These are phyloP conservation scores for Sordariomycetes sp. DNA, from an alignment of 2,329 filamentous ascomycete genomes.

Conservation along the genomic window DNA sequence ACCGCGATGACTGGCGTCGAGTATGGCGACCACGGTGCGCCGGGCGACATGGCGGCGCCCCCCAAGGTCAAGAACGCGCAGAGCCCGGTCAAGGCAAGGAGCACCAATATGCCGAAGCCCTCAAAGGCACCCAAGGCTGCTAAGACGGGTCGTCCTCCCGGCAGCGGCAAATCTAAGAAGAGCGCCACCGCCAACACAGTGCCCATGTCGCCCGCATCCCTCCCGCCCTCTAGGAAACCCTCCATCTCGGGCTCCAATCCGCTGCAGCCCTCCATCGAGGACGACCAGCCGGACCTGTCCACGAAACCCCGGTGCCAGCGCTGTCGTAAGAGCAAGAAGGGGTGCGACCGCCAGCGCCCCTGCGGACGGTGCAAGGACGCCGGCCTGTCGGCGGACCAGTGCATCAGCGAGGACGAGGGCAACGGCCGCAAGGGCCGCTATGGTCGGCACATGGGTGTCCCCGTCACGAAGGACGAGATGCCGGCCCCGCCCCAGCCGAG, in stretches of 20 bases:
- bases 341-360: constrained; percentile 89
- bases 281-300: constrained; percentile 84
- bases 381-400: constrained; percentile 83
- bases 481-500: constrained; percentile 17
- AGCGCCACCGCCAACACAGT: constrained; percentile 21
- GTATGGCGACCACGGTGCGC: constrained; percentile 19
- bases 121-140: constrained; percentile 16
- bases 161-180: constrained; percentile 38
- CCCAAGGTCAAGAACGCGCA: constrained; percentile 23
- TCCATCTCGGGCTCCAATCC: constrained; percentile 46
- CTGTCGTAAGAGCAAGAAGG: constrained; percentile 99
- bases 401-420: constrained; percentile 93
- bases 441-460: constrained; percentile 57
- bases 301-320: constrained; percentile 95
- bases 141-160: constrained; percentile 15
- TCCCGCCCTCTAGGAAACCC: constrained; percentile 63
- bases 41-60: constrained; percentile 14
- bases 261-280: constrained; percentile 38
- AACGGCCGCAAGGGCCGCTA: constrained; percentile 95
- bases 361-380: constrained; percentile 94
- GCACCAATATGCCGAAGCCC: constrained; percentile 27
- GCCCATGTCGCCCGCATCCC: constrained; percentile 50
- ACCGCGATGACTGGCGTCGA: constrained; percentile 30
- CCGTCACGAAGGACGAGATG: constrained; percentile 44
- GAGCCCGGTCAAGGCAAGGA: constrained; percentile 25